Conservation (phyloP, 345 rosid species). For the Pistacia integerrima region DNA sequence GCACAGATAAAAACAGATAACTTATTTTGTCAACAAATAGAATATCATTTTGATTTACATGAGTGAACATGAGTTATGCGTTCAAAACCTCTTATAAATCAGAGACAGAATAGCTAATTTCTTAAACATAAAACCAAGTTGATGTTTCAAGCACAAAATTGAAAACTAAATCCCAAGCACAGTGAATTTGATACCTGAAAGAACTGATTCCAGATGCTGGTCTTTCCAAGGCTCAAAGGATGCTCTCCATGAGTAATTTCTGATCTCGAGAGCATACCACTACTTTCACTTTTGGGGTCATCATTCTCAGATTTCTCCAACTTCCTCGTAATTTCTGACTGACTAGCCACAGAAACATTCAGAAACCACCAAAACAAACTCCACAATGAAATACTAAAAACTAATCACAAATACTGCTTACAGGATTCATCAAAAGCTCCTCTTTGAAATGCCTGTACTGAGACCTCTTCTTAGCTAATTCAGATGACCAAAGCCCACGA, state of each 20-base stretch:
- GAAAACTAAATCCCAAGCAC: neutral
- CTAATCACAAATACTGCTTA: conserved; percentile 36
- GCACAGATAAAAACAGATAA: neutral
- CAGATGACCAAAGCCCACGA: conserved; percentile 76
- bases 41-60: neutral
- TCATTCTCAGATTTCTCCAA: conserved; percentile 64
- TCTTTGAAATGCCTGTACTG: conserved; percentile 89
- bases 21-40: neutral
- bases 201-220: conserved; percentile 91
- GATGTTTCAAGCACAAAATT: neutral
- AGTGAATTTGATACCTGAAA: conserved; percentile 66
- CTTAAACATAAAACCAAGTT: neutral
- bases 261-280: conserved; percentile 72
- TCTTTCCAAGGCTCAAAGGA: conserved; percentile 93
- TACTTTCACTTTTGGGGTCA: conserved; percentile 48
- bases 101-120: too few relatives aligned
- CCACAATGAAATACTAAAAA: neutral
- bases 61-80: too few relatives aligned
- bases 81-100: too few relatives aligned
- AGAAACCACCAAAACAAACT: conserved; percentile 36
- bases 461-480: conserved; percentile 81
- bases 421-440: conserved; percentile 95
- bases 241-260: conserved; percentile 86
- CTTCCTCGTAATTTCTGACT: conserved; percentile 93
- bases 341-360: conserved; percentile 77